phyloP scores from a whole-genome alignment of 2,329 filamentous ascomycete genomes.

The Aspergillus uvarum region DNA sequence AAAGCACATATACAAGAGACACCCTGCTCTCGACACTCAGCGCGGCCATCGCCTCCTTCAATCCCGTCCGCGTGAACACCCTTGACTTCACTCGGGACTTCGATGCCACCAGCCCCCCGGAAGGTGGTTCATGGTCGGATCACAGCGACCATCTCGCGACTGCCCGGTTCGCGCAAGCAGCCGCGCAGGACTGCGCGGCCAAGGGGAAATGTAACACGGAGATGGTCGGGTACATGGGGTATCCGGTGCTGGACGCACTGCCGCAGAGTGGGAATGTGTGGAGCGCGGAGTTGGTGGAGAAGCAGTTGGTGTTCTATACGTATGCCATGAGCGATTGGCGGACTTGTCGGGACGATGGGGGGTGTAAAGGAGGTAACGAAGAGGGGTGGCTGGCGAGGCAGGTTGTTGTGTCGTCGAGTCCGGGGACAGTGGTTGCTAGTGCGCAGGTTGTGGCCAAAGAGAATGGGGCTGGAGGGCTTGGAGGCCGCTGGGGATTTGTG shows the following conservation, averaged over 20 bases:
- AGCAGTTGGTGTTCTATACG: conserved; percentile 10
- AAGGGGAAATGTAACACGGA: neutral
- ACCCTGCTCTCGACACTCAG: conserved; percentile 5
- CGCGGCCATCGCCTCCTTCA: conserved; percentile 1
- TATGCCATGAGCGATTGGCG: conserved; percentile 8
- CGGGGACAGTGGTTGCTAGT: neutral
- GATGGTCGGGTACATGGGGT: conserved; percentile 10
- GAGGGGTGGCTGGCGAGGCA: conserved; percentile 7
- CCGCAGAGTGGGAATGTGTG: neutral
- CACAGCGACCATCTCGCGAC: conserved; percentile 14
- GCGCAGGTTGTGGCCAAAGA: neutral
- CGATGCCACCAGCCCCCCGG: neutral
- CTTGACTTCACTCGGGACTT: conserved; percentile 10
- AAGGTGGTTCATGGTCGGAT: neutral
- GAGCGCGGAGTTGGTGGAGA: conserved; percentile 3
- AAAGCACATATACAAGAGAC: conserved; percentile 1
- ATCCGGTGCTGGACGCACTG: conserved; percentile 2
- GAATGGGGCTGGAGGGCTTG: neutral
- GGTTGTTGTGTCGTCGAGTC: neutral
- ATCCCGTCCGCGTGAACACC: conserved; percentile 6
- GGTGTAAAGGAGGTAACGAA: conserved; percentile 1
- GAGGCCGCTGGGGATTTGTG: neutral
- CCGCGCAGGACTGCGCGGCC: neutral
- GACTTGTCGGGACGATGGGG: conserved; percentile 6
- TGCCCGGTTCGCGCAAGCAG: conserved; percentile 5